Base-by-base conservation (phyloP, 2,329 filamentous ascomycete species). In the Biscogniauxia sp. region DNA sequence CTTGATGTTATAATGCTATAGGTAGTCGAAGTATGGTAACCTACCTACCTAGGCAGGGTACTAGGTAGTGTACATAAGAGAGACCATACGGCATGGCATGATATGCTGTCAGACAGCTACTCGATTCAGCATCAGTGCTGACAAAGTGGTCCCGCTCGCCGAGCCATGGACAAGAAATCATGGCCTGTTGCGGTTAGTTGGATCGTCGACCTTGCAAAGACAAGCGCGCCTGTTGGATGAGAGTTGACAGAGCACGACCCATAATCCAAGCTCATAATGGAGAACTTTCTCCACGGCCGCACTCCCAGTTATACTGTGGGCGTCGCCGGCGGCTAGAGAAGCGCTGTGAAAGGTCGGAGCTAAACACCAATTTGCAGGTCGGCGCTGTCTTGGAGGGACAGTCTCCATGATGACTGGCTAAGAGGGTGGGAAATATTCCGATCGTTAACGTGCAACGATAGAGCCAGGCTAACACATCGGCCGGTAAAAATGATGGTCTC, bases 261-360 rank as follows among this genome's bases (percentile, higher is more conserved):
- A 65, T 65, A 63, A 60, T 61, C 59, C 65, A 62, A 65, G 60
- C 59, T 60, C 58, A 66, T 69, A 64, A 32, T 66, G 65, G 68
- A 45, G 37, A 67, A 66, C 63, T 63, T 66, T 69, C 66, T 68
- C 66, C 66, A 70, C 66, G 64, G 64, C 67, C 59, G 60, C 59
- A 63, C 59, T 54, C 59, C 63, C 61, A 66, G 61, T 62, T 59
- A 65, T 65, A 66, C 60, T 64, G 63, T 70, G 64, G 66, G 67
- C 59, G 62, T 63, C 63, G 62, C 64, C 71, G 74, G 77, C 78
- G 78, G 77, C 73, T 78, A 77, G 72, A 78, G 74, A 61, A 69
- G 75, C 65, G 61, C 71, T 75, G 66, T 78, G 72, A 80, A 77
- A 78, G 77, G 78, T 72, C 71, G 69, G 67, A 61, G 62, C 59